phyloP scores from a whole-genome alignment of 176 grass and related monocot species.

The Lolium rigidum region DNA sequence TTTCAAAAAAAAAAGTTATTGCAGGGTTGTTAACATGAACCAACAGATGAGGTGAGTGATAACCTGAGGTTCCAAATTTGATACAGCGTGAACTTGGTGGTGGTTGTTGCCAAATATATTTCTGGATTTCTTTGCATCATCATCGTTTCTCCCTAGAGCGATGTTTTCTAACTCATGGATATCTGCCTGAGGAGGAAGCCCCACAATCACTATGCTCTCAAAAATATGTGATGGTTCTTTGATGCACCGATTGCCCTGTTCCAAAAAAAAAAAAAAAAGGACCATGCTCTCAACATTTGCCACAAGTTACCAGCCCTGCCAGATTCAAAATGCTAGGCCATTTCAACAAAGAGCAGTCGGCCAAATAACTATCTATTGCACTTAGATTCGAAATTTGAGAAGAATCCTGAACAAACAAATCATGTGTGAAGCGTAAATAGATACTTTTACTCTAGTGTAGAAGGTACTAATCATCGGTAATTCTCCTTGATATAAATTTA shows the following conservation, averaged over 20 bases:
- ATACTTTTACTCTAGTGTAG: background rate
- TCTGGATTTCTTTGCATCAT: slow-evolving; percentile 70
- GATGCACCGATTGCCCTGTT: slow-evolving; percentile 73
- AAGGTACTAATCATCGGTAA: slow-evolving; percentile 27
- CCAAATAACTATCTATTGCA: slow-evolving; percentile 19
- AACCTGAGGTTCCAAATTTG: slow-evolving; percentile 97
- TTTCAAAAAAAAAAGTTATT: background rate
- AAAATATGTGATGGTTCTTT: slow-evolving; percentile 85
- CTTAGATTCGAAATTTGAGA: slow-evolving; percentile 7
- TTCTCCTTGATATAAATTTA: background rate
- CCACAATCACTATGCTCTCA: slow-evolving; percentile 93
- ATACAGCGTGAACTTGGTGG: slow-evolving; percentile 82
- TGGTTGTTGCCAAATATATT: slow-evolving; percentile 69
- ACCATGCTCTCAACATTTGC: slow-evolving; percentile 11
- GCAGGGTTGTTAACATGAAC: slow-evolving; percentile 4
- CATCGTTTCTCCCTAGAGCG: slow-evolving; percentile 68
- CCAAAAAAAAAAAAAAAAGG: slow-evolving; percentile 16
- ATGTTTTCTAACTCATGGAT: slow-evolving; percentile 72
- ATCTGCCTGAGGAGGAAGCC: slow-evolving; percentile 88
- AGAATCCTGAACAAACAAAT: background rate
- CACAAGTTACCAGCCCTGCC: background rate
- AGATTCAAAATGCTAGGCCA: slow-evolving; percentile 31
- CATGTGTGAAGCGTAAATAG: background rate
- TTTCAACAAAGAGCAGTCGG: background rate
- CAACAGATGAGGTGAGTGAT: slow-evolving; percentile 24